phyloP scores from a whole-genome alignment of 2,329 filamentous ascomycete species.

The Epichloe gansuensis region DNA sequence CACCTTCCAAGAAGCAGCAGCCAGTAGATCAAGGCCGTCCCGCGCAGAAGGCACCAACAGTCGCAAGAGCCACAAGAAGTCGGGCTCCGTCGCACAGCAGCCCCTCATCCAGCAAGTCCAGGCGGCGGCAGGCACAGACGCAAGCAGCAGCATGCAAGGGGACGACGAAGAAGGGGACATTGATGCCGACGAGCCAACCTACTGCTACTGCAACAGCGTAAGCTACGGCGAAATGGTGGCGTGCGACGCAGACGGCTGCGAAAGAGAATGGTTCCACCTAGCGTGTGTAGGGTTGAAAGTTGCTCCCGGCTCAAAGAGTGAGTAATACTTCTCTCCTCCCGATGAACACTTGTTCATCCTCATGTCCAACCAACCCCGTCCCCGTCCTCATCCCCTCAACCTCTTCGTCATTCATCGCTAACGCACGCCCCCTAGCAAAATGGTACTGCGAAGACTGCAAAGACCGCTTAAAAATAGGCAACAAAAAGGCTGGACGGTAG shows the following conservation, averaged over 20 bases:
- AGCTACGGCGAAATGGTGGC: slow-evolving; percentile 80
- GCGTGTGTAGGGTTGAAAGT: slow-evolving; percentile 70
- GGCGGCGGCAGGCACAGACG: slow-evolving; percentile 26
- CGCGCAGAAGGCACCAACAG: slow-evolving; percentile 27
- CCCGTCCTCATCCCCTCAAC: background rate
- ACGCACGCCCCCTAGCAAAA: slow-evolving; percentile 41
- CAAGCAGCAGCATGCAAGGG: slow-evolving; percentile 27
- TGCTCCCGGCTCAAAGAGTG: slow-evolving; percentile 64
- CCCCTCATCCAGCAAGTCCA: slow-evolving; percentile 21
- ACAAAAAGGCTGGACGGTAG: slow-evolving; percentile 39
- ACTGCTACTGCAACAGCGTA: slow-evolving; percentile 70
- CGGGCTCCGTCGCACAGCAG: slow-evolving; percentile 26
- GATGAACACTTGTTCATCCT: too few relatives aligned
- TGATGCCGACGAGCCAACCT: slow-evolving; percentile 59
- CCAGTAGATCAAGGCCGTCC: slow-evolving; percentile 37
- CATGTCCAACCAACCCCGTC: background rate
- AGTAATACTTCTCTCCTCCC: slow-evolving; percentile 21
- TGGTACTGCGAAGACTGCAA: slow-evolving; percentile 78
- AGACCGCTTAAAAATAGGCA: slow-evolving; percentile 45
- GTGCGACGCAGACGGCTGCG: slow-evolving; percentile 62
- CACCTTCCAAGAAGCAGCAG: slow-evolving; percentile 43
- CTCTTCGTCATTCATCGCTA: slow-evolving; percentile 16
- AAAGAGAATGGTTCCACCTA: slow-evolving; percentile 73
- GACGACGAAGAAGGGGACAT: slow-evolving; percentile 42
- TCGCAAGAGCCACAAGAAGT: slow-evolving; percentile 51